phyloP scores from a whole-genome alignment of 257 asterid genomes.

The Solanum pimpinellifolium region DNA sequence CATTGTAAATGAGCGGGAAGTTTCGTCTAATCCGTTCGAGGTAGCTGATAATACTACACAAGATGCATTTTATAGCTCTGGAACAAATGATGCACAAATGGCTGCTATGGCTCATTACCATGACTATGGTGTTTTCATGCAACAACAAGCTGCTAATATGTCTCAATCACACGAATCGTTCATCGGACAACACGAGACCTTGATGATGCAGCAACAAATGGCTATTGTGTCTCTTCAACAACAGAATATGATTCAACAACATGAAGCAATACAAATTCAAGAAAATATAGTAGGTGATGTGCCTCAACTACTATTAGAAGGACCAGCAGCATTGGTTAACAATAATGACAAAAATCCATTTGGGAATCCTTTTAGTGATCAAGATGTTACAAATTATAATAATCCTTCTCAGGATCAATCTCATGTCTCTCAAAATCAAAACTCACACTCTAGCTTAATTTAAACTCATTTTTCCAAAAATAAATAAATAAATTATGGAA shows the following conservation, averaged over 20 bases:
- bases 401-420: neutral
- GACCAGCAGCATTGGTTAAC: neutral
- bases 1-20: slow-evolving; percentile 7
- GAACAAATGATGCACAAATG: slow-evolving; percentile 12
- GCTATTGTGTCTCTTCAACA: slow-evolving; percentile 5
- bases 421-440: slow-evolving; percentile 14
- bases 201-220: slow-evolving; percentile 1
- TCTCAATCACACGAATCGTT: slow-evolving; percentile 10
- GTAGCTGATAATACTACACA: slow-evolving; percentile 5
- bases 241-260: neutral
- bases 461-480: slow-evolving; percentile 1
- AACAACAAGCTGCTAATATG: slow-evolving; percentile 18
- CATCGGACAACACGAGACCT: neutral
- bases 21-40: slow-evolving; percentile 55
- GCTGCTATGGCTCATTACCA: slow-evolving; percentile 23
- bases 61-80: neutral
- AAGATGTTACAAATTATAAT: neutral
- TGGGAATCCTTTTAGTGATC: slow-evolving; percentile 45
- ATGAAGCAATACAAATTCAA: neutral
- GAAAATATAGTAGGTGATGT: neutral
- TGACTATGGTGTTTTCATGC: slow-evolving; percentile 9
- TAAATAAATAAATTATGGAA: neutral
- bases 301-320: neutral
- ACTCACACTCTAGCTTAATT: slow-evolving; percentile 19
- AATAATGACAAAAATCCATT: slow-evolving; percentile 17